These are phyloP conservation scores for Dictyostelium intermedium DNA, from an alignment of 78 protist genomes.

Conservation along the genomic window DNA sequence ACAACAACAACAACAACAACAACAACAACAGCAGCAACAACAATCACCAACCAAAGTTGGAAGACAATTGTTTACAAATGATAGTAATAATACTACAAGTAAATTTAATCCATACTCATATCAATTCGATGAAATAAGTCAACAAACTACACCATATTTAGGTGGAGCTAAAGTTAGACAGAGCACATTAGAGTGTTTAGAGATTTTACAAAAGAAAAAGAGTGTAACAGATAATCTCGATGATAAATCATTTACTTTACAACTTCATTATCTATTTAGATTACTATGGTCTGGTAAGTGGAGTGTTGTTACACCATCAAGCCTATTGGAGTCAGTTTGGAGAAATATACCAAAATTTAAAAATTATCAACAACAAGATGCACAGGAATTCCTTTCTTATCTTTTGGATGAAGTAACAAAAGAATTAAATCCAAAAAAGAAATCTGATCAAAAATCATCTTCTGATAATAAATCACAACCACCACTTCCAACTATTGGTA, in stretches of 20 bases:
- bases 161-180: background rate
- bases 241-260: constrained; percentile 38
- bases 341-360: constrained; percentile 61
- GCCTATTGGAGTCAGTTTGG: constrained; percentile 58
- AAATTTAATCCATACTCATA: background rate
- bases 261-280: constrained; percentile 62
- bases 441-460: background rate
- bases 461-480: background rate
- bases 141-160: background rate
- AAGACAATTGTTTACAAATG: background rate
- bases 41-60: background rate
- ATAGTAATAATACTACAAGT: background rate
- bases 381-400: constrained; percentile 74
- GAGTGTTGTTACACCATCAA: constrained; percentile 64
- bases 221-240: background rate
- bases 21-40: background rate
- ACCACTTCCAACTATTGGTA: background rate
- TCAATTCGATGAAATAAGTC: background rate
- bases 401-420: constrained; percentile 29
- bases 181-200: constrained; percentile 41
- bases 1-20: too few species aligned
- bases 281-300: constrained; percentile 75
- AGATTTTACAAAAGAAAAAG: background rate
- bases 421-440: constrained; percentile 55
- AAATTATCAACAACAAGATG: constrained; percentile 80